phyloP scores from a whole-genome alignment of 1,284 basidiomycete species.

The Papiliotrema laurentii region DNA sequence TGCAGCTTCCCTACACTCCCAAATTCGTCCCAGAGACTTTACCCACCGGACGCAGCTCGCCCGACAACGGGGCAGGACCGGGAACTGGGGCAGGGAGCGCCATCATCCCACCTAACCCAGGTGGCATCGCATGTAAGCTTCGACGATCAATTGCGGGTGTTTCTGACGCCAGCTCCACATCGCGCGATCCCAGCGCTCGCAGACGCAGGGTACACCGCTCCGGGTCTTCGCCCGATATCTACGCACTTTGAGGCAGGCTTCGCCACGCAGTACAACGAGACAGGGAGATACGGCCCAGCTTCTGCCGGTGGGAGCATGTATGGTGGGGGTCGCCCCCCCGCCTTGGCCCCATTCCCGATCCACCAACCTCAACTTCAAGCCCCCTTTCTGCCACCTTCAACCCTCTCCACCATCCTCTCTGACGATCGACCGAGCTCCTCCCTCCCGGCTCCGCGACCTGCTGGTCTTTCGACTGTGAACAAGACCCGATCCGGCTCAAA shows the following conservation, averaged over 20 bases:
- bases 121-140: constrained; percentile 28
- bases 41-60: background rate
- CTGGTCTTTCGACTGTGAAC: background rate
- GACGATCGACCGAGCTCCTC: background rate
- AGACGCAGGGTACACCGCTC: constrained; percentile 32
- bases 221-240: constrained; percentile 11
- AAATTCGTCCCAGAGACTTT: constrained; percentile 15
- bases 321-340: background rate
- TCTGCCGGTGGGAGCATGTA: background rate
- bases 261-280: background rate
- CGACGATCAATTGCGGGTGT: background rate
- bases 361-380: background rate
- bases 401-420: constrained; percentile 3
- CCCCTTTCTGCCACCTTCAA: constrained; percentile 1
- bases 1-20: constrained; percentile 31
- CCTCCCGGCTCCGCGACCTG: background rate
- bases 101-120: constrained; percentile 27
- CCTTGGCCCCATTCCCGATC: background rate
- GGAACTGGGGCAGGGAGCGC: constrained; percentile 19
- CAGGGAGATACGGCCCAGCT: background rate
- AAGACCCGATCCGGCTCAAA: background rate
- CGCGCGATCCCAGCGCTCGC: constrained; percentile 29
- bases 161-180: constrained; percentile 21
- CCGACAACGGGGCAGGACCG: constrained; percentile 7
- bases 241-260: constrained; percentile 3